Evolutionary conservation across 306 rosid genomes (phyloP).

Genomic region (Cucurbita ficifolia): DNA sequence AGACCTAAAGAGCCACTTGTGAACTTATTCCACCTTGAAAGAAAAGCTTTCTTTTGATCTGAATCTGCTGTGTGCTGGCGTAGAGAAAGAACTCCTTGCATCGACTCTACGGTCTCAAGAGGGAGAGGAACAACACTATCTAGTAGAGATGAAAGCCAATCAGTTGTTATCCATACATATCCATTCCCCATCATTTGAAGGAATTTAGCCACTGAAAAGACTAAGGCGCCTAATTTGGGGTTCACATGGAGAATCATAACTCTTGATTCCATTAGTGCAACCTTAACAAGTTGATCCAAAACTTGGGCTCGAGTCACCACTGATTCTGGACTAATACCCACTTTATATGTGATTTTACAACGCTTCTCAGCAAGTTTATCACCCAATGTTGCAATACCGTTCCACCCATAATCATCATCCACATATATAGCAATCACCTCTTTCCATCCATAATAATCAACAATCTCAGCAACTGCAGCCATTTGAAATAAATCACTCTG

Average conservation of each 20-base stretch:
- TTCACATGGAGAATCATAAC: constrained; percentile 72
- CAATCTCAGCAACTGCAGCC: constrained; percentile 68
- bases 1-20: constrained; percentile 60
- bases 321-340: constrained; percentile 35
- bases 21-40: constrained; percentile 64
- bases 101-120: constrained; percentile 25
- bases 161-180: constrained; percentile 87
- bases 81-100: constrained; percentile 72
- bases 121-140: constrained; percentile 44
- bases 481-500: constrained; percentile 72
- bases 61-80: constrained; percentile 79
- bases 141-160: constrained; percentile 70
- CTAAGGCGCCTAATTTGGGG: constrained; percentile 46
- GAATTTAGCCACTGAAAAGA: constrained; percentile 54
- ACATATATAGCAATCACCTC: constrained; percentile 60
- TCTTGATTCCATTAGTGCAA: constrained; percentile 67
- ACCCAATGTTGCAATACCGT: constrained; percentile 56
- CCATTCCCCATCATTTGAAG: constrained; percentile 81
- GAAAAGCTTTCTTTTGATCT: constrained; percentile 43
- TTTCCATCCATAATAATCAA: constrained; percentile 68
- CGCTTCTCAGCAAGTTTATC: constrained; percentile 55
- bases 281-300: constrained; percentile 54
- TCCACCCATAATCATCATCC: constrained; percentile 81
- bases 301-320: constrained; percentile 24
- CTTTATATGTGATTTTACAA: constrained; percentile 61